These are phyloP conservation scores for Didymella pomorum DNA, from an alignment of 2,329 filamentous ascomycete genomes.

Conservation along the genomic window DNA sequence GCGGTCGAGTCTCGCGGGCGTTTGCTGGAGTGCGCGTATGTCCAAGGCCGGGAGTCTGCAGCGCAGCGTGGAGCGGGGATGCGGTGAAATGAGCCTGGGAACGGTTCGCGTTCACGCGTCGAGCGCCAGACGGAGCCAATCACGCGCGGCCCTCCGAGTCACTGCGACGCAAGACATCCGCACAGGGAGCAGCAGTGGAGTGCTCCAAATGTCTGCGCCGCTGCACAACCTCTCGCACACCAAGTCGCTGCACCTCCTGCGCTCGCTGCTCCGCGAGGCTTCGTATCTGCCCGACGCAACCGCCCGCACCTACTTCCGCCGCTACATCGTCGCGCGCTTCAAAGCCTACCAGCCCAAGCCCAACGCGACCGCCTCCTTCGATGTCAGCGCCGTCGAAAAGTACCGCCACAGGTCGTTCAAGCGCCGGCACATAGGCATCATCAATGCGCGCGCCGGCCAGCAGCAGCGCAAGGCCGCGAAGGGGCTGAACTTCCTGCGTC, in stretches of 20 bases:
- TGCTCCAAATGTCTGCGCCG: not conserved
- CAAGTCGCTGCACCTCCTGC: slow-evolving; percentile 58
- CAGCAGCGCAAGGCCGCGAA: slow-evolving; percentile 42
- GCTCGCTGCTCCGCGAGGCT: slow-evolving; percentile 65
- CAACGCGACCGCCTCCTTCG: slow-evolving; percentile 29
- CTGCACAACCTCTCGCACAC: not conserved
- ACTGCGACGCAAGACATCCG: too few species aligned
- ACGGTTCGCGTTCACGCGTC: slow-evolving; percentile 2
- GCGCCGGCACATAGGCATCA: slow-evolving; percentile 31
- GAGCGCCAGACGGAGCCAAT: slow-evolving; percentile 26
- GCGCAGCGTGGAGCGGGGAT: not conserved
- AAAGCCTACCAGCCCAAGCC: slow-evolving; percentile 52
- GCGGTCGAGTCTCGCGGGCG: slow-evolving; percentile 1
- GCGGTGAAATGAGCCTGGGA: not conserved
- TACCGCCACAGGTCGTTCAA: slow-evolving; percentile 32
- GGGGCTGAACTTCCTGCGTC: slow-evolving; percentile 55
- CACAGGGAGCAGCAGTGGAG: too few species aligned
- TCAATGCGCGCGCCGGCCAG: slow-evolving; percentile 31
- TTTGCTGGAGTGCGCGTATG: not conserved
- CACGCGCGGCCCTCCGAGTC: slow-evolving; percentile 11
- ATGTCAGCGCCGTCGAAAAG: slow-evolving; percentile 28
- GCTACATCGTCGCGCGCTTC: slow-evolving; percentile 60
- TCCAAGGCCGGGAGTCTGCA: too few species aligned
- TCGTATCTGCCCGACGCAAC: slow-evolving; percentile 67
- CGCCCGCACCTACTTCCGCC: slow-evolving; percentile 60